phyloP scores from a whole-genome alignment of 306 rosid genomes.

The Chamaecrista fasciculata region DNA sequence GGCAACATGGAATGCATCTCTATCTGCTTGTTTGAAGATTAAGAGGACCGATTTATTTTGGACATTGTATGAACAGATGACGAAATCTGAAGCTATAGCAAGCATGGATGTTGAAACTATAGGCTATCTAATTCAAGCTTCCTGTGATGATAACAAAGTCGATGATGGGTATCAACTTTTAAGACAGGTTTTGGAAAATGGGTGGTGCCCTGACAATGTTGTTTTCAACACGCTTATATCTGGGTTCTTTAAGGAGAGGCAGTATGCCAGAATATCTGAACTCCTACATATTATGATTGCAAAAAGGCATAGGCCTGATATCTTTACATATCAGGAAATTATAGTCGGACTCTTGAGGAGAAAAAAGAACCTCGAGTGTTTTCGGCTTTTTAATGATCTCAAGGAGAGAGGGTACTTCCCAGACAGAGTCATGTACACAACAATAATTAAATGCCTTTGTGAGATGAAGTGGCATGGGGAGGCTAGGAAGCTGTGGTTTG shows the following conservation, averaged over 20 bases:
- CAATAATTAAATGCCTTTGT: conserved; percentile 62
- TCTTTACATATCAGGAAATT: conserved; percentile 57
- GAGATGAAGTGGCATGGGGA: conserved; percentile 42
- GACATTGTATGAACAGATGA: conserved; percentile 64
- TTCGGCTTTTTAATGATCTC: conserved; percentile 61
- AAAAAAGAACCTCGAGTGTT: conserved; percentile 38
- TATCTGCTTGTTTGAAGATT: conserved; percentile 49
- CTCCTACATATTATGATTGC: conserved; percentile 73
- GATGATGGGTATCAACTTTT: conserved; percentile 61
- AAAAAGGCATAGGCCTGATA: conserved; percentile 37
- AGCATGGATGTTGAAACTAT: conserved; percentile 54
- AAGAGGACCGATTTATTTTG: conserved; percentile 59
- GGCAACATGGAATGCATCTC: conserved; percentile 57
- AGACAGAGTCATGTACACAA: conserved; percentile 67
- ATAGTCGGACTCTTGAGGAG: conserved; percentile 59
- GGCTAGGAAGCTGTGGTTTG: conserved; percentile 80
- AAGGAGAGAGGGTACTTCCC: conserved; percentile 82
- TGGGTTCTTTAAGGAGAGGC: conserved; percentile 49
- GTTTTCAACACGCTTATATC: conserved; percentile 54
- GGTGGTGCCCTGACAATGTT: conserved; percentile 45
- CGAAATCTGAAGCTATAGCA: conserved; percentile 47
- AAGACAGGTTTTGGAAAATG: conserved; percentile 53
- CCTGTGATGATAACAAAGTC: conserved; percentile 49
- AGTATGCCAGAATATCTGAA: conserved; percentile 51
- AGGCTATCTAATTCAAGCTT: conserved; percentile 56